Evolutionary conservation across 305 asterid species (phyloP), one percentile per base, ranked within the genome.

Genomic region (Rubia balearica): DNA sequence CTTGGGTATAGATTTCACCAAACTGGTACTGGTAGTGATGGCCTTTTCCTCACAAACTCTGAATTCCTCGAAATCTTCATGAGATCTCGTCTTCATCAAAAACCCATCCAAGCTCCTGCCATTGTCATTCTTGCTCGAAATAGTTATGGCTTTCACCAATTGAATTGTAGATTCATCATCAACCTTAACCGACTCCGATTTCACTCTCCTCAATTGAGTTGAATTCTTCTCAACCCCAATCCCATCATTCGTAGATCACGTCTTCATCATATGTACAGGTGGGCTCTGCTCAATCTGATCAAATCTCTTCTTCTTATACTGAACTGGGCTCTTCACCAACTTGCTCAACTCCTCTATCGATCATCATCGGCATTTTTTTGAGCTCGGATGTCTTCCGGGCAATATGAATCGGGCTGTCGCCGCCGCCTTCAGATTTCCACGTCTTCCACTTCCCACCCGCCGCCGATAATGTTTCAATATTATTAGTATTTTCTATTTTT

Each of bases 341-440:
- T 36, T 78, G 46, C 75, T 73, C 74, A 63, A 62, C 68, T 83
- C 85, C 21, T 73, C 56, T 75, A 69, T 36, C 79, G 53, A 53
- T 53, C 24, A n/a, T 53, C 85, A 56, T 85, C 85, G 66, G 67
- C 65, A 77, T 75, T 80, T 75, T 76, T 85, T 65, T 43, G 81
- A 74, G 33, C 72, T 84, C 90, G 75, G 94, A 88, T 84, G 85
- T 85, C 73, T 81, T 81, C 57, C 76, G 74, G 1, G 85, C 80
- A 69, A 88, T 82, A 76, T 82, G 89, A 75, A 83, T 65, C 59
- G 90, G 86, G 79, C 76, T 86, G 61, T 80, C 84, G 33, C 82
- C 92, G 3, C 46, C 69, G 55, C 71, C 74, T 69, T 86, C 93
- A 6, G 93, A 82, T 83, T 88, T 91, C 96, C 93, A 88, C 0